Base-by-base conservation (phyloP, 768 basidiomycete species). In the Aureoboletus auriporus region DNA sequence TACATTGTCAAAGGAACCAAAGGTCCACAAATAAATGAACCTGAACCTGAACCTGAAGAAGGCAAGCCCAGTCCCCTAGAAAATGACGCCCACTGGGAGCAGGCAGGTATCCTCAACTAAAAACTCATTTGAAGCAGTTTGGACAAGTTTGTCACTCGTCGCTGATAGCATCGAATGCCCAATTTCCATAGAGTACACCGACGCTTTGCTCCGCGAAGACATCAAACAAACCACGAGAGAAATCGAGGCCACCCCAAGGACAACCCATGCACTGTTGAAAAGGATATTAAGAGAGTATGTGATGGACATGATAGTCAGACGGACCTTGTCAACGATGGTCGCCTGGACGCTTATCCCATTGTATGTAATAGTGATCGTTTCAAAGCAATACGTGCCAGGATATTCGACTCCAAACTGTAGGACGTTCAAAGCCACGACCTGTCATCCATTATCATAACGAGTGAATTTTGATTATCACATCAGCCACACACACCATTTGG, bases 331-430 rank as follows among this genome's bases (percentile, higher is more conserved):
- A 59, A 72, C 70, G 59, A 90, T 77, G 8, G 55, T 69, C 0
- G 88, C 89, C 0, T 45, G 46, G 4, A 77, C 61, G 0, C 71
- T 73, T 57, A 79, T 77, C 29, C 86, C 86, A 36, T 72, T 69
- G 52, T 69, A 78, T 3, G 61, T 62, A 64, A 92, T 81, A 5
- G 74, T 75, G 53, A 92, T 86, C n/a, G 52, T 49, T 62, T 80
- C 71, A 64, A 74, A 75, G 65, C 89, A 92, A 46, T 84, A 55
- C 31, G 78, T 72, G 12, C 83, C 80, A 13, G 86, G 84, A 61
- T 75, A 84, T 2, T 75, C 75, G 23, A 58, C 52, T 11, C 83
- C 83, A 51, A 69, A 86, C 68, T 83, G 76, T 69, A 13, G 23
- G 8, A 51, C 33, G 8, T 66, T 67, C 30, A 67, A 30, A 13